Evolutionary conservation across 108 stramenopile species (phyloP), one percentile per base, ranked within the genome.

Genomic region (Cylindrotheca closterium): DNA sequence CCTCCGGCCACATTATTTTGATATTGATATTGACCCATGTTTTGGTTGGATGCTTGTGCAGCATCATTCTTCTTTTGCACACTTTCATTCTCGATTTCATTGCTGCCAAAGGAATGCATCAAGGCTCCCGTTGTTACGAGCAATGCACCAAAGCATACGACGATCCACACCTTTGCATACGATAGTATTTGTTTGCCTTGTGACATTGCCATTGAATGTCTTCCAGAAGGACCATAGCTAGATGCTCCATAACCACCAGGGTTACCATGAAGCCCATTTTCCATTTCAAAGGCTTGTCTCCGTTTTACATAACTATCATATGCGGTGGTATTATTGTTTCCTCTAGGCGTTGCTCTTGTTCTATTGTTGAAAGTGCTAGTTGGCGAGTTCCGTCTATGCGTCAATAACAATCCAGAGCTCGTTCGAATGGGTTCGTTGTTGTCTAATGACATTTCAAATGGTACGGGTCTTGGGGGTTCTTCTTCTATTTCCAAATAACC

Each of bases 401-500:
- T 84, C 51, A 84, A 58, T 29, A 79, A 45, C 65, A 84, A 60
- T 30, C 83, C 83, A 25, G 83, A 84, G 12, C 45, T 66, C 15
- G 83, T 84, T 57, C 26, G 32, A 29, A 83, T 74, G 26, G 77
- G 66, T 45, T 77, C 73, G 22, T 65, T 26, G 17, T 17, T 42
- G 42, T 46, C 22, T 27, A 26, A 31, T 0, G 22, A 50, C 12
- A 7, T 25, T 55, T 61, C 60, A 0, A 27, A 12, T 27, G 45
- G 4, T 4, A 17, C 3, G 3, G 24, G 10, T 47, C 70, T 32
- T 19, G 75, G 71, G n/a, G 74, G 74, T 47, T 76, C 79, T 55
- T 75, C 75, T 62, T 81, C 80, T 65, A 81, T 81, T 58, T 81
- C 80, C 32, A 81, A 68, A 30, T 67, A 74, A 15, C 73, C 73